Evolutionary conservation across 2,329 filamentous ascomycete genomes (phyloP).

Genomic region (Microthyrium microscopicum): DNA sequence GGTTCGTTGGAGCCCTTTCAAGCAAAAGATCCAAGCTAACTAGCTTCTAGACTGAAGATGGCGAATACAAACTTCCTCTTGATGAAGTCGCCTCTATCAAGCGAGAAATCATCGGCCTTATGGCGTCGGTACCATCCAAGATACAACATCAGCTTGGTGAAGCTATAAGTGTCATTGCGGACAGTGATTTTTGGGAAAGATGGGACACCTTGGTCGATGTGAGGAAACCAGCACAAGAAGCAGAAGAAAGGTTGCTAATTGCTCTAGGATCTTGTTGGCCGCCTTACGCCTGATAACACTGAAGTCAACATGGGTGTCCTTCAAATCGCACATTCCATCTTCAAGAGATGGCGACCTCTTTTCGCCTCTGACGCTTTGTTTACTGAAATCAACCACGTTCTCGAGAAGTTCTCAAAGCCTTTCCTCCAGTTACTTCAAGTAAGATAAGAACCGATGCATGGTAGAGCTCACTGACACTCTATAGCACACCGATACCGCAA

Average conservation of each 20-base stretch:
- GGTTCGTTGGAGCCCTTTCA: slow-evolving; percentile 18
- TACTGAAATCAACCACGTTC: slow-evolving; percentile 90
- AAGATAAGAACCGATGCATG: slow-evolving; percentile 13
- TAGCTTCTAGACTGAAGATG: slow-evolving; percentile 57
- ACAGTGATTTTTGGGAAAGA: slow-evolving; percentile 90
- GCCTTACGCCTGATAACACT: slow-evolving; percentile 66
- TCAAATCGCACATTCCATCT: slow-evolving; percentile 96
- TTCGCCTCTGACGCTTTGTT: slow-evolving; percentile 88
- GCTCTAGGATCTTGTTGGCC: slow-evolving; percentile 63
- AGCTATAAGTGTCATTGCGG: slow-evolving; percentile 90
- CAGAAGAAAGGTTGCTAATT: slow-evolving; percentile 7
- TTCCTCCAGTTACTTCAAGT: slow-evolving; percentile 69
- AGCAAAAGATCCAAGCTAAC: neutral
- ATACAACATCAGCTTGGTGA: slow-evolving; percentile 92
- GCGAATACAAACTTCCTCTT: slow-evolving; percentile 70
- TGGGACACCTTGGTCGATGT: slow-evolving; percentile 93
- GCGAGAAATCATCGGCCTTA: slow-evolving; percentile 83
- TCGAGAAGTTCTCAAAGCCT: slow-evolving; percentile 65
- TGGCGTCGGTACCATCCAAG: slow-evolving; percentile 77
- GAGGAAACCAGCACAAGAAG: slow-evolving; percentile 14
- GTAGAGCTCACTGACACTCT: slow-evolving; percentile 1
- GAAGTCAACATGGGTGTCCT: slow-evolving; percentile 85
- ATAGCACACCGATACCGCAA: slow-evolving; percentile 45
- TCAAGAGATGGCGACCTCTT: slow-evolving; percentile 85
- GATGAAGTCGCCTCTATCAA: slow-evolving; percentile 86